A percentile compares a stretch with the other conserved stretches of the same genome.
These are phyloP conservation scores for Chrysosphaeria jannelii DNA, from an alignment of 2,329 filamentous ascomycete species.

Conservation along the genomic window DNA sequence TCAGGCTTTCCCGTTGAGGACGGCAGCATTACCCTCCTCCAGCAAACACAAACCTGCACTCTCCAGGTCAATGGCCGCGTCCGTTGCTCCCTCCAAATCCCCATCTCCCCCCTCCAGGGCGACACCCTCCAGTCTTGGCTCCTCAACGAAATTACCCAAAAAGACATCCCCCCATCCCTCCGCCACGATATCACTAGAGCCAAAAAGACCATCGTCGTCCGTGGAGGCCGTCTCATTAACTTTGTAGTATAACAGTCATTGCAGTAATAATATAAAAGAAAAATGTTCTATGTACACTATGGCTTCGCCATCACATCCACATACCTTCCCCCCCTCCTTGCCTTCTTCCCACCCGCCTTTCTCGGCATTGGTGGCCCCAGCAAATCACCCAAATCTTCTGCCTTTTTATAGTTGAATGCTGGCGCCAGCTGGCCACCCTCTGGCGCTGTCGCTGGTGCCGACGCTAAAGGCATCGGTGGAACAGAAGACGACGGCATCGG, in stretches of 20 bases:
- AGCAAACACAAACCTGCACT: conserved; percentile 23
- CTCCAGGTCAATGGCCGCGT: conserved; percentile 62
- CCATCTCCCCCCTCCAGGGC: conserved; percentile 16
- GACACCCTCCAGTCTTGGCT: conserved; percentile 27
- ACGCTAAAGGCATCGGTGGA: conserved; percentile 34
- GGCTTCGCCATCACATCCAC: conserved; percentile 81
- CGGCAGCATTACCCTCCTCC: conserved; percentile 17
- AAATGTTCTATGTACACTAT: neutral
- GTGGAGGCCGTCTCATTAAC: conserved; percentile 39
- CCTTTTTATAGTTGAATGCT: no score
- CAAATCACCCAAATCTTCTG: no score
- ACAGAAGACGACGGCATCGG: conserved; percentile 45
- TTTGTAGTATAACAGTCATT: conserved; percentile 39
- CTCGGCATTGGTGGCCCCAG: neutral
- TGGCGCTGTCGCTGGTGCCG: no score
- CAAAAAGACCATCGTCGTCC: conserved; percentile 35
- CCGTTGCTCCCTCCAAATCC: conserved; percentile 34
- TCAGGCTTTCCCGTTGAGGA: conserved; percentile 26
- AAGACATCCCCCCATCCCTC: no score
- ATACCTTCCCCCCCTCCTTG: conserved; percentile 65
- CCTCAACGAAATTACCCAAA: conserved; percentile 26
- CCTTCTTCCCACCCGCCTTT: conserved; percentile 23
- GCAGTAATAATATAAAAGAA: neutral
- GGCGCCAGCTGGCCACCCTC: no score
- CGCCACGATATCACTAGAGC: conserved; percentile 17